phyloP scores from a whole-genome alignment of 768 basidiomycete species.

The Lactifluus subvellereus region DNA sequence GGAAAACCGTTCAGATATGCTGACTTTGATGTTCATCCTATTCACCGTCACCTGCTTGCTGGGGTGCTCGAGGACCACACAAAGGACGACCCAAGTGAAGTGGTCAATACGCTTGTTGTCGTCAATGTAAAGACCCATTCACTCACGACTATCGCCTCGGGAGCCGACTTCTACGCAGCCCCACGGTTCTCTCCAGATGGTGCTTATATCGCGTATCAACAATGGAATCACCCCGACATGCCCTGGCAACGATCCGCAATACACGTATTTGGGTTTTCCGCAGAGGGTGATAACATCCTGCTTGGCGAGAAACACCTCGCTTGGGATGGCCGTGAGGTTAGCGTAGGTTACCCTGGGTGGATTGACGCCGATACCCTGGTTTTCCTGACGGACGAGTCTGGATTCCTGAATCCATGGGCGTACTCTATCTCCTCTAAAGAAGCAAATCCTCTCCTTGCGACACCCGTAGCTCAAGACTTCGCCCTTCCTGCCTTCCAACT shows the following conservation, averaged over 20 bases:
- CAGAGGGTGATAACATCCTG: slow-evolving; percentile 22
- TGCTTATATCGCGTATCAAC: slow-evolving; percentile 50
- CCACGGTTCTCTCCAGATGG: slow-evolving; percentile 60
- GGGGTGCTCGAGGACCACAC: slow-evolving; percentile 72
- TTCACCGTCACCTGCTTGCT: slow-evolving; percentile 46
- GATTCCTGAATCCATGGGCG: slow-evolving; percentile 10
- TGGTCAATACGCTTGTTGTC: slow-evolving; percentile 52
- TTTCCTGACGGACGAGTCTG: slow-evolving; percentile 12
- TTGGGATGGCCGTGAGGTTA: slow-evolving; percentile 7
- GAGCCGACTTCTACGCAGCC: slow-evolving; percentile 67
- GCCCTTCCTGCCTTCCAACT: not conserved
- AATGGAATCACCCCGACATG: slow-evolving; percentile 68
- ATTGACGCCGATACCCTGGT: slow-evolving; percentile 4
- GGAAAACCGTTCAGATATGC: slow-evolving; percentile 57
- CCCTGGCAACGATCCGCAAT: slow-evolving; percentile 65
- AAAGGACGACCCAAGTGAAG: slow-evolving; percentile 40
- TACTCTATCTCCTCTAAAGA: not conserved
- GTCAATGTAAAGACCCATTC: slow-evolving; percentile 45
- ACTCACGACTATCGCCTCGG: slow-evolving; percentile 43
- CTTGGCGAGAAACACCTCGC: not conserved
- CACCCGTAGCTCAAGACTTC: slow-evolving; percentile 8
- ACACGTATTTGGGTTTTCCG: slow-evolving; percentile 43
- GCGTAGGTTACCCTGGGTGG: slow-evolving; percentile 10
- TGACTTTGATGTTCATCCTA: slow-evolving; percentile 54
- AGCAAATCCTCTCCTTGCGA: not conserved